Evolutionary conservation across 1,139 yeast genomes (phyloP), one percentile per base, ranked within the genome.

Genomic region (Pichia sorboxylosa): DNA sequence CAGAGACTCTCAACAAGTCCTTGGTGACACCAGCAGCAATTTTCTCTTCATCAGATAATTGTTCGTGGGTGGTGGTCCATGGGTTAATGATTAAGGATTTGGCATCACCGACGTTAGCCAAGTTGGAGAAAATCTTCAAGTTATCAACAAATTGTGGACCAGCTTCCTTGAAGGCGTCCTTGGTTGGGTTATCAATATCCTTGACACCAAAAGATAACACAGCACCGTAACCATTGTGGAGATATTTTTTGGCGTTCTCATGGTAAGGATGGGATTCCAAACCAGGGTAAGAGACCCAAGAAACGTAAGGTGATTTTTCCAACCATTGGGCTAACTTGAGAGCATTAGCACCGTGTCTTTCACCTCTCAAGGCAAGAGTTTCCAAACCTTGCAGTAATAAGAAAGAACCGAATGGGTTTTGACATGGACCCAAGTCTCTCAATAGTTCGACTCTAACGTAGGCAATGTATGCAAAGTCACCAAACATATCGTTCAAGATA

Each of bases 51-150:
- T 82, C 85, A 28, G 64, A 57, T 53, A 90, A 70, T 64, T 90
- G 97, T 55, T 84, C 84, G 59, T 90, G 98, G 17, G 97, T 90
- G 32, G 97, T 90, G 61, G 71, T 84, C 66, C 77, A 85, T 44
- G 97, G 98, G 39, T 95, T 87, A 58, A 90, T 87, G 36, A 87
- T 93, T 54, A 90, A 69, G 28, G 97, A 83, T 65, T 87, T 90
- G 33, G 87, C 74, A 54, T 90, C 98, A 54, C 98, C 97, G 38
- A 90, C 96, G 51, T 90, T 90, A 37, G 98, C 97, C 55, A 90
- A 71, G 63, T 85, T 83, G 24, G 94, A 77, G 37, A 94, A 93
- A 37, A 90, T 61, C 58, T 83, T 70, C 57, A 90, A 71, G 44
- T 59, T 61, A 57, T 85, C 95, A 39, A 83, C 95, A 41, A 85